These are phyloP conservation scores for Mycena filopes DNA, from an alignment of 768 basidiomycete genomes.

Conservation along the genomic window DNA sequence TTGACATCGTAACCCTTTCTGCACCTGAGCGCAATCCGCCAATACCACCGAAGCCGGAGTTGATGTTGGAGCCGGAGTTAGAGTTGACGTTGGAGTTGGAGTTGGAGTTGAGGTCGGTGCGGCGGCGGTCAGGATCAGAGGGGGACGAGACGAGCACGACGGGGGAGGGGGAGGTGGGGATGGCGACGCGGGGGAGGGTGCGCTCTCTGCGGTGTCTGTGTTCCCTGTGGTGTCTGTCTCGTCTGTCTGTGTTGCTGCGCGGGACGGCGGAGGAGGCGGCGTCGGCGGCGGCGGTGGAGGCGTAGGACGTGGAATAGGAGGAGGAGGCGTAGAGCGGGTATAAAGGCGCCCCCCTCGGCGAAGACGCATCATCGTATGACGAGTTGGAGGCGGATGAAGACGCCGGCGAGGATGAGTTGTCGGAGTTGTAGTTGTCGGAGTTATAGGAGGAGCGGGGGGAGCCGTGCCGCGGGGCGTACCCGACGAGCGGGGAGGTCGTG, in stretches of 20 bases:
- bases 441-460: slow-evolving; percentile 27
- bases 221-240: too few species aligned
- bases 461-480: slow-evolving; percentile 20
- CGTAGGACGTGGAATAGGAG: background rate
- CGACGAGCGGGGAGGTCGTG: slow-evolving; percentile 21
- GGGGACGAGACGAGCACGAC: slow-evolving; percentile 15
- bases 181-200: slow-evolving; percentile 24
- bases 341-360: background rate
- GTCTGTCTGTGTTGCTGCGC: background rate
- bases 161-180: slow-evolving; percentile 31
- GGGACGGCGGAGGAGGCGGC: background rate
- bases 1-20: too few species aligned
- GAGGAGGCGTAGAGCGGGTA: slow-evolving; percentile 13
- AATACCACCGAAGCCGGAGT: too few species aligned
- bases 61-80: too few species aligned
- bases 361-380: slow-evolving; percentile 21
- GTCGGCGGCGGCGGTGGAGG: too few species aligned
- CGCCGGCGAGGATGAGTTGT: slow-evolving; percentile 6
- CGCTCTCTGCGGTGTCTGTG: too few species aligned
- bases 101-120: too few species aligned
- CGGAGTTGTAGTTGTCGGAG: too few species aligned
- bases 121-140: slow-evolving; percentile 34
- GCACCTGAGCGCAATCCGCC: too few species aligned
- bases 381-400: too few species aligned
- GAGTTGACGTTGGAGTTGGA: too few species aligned